phyloP scores from a whole-genome alignment of 2,329 filamentous ascomycete genomes.

The Aspergillus viridinutans region DNA sequence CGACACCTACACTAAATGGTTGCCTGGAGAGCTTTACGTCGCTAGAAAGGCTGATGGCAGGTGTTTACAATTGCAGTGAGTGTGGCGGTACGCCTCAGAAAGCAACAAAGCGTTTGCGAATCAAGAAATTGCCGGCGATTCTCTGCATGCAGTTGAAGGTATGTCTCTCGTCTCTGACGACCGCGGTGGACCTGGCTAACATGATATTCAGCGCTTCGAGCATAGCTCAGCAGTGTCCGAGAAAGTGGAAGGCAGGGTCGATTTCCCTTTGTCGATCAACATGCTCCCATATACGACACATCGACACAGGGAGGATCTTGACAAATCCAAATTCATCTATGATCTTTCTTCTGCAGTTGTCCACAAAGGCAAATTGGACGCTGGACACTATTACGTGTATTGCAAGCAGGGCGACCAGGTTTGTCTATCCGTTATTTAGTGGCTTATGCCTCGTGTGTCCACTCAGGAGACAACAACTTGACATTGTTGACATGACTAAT shows the following conservation, averaged over 20 bases:
- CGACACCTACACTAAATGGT: conserved; percentile 58
- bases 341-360: conserved; percentile 87
- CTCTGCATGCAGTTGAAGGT: conserved; percentile 92
- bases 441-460: neutral
- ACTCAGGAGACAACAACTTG: neutral
- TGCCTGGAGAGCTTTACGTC: conserved; percentile 87
- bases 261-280: conserved; percentile 81
- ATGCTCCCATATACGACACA: conserved; percentile 84
- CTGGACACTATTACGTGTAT: conserved; percentile 89
- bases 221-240: conserved; percentile 70
- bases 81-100: conserved; percentile 70
- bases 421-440: conserved; percentile 18
- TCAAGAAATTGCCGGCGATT: conserved; percentile 82
- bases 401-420: conserved; percentile 73
- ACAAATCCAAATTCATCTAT: conserved; percentile 63
- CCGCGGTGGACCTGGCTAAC: conserved; percentile 3
- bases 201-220: conserved; percentile 59
- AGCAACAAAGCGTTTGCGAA: conserved; percentile 76
- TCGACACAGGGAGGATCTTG: conserved; percentile 35
- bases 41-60: conserved; percentile 67
- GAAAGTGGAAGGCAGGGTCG: conserved; percentile 82
- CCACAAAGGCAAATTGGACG: conserved; percentile 88
- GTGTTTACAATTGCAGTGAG: conserved; percentile 80
- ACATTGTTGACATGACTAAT: conserved; percentile 1
- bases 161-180: conserved; percentile 15